Evolutionary conservation across 2,329 filamentous ascomycete species (phyloP).

Genomic region (Paradendryphiella salina): DNA sequence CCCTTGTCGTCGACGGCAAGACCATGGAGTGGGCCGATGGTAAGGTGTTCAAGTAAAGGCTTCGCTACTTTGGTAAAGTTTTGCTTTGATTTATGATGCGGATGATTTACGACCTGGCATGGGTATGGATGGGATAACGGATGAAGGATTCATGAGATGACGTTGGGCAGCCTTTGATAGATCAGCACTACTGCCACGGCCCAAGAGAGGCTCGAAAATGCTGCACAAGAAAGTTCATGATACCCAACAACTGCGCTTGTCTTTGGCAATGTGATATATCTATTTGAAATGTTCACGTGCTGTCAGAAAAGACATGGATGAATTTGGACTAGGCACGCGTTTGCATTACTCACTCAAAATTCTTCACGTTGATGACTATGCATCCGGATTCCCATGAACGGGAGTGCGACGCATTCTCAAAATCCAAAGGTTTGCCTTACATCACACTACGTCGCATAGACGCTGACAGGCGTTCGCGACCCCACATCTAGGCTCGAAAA

Average conservation of each 20-base stretch:
- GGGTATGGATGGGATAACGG: slow-evolving; percentile 31
- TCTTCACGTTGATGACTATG: neutral
- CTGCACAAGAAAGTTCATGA: slow-evolving; percentile 31
- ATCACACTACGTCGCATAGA: slow-evolving; percentile 4
- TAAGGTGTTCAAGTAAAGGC: slow-evolving; percentile 96
- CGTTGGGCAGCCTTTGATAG: slow-evolving; percentile 28
- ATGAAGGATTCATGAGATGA: slow-evolving; percentile 33
- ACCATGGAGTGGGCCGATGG: slow-evolving; percentile 84
- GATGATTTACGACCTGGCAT: slow-evolving; percentile 43
- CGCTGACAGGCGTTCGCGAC: slow-evolving; percentile 9
- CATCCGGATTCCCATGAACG: neutral
- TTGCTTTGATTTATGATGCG: slow-evolving; percentile 37
- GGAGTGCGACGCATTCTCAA: neutral
- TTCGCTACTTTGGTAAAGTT: slow-evolving; percentile 18
- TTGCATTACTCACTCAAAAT: neutral
- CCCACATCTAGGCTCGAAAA: slow-evolving; percentile 17
- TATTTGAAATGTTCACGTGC: neutral
- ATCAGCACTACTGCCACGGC: slow-evolving; percentile 32
- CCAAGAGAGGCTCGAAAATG: slow-evolving; percentile 34
- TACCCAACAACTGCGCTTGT: slow-evolving; percentile 18
- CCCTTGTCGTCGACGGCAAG: slow-evolving; percentile 80
- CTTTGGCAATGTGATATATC: slow-evolving; percentile 1
- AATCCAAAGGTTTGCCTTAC: neutral
- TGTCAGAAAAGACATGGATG: neutral
- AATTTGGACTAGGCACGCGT: neutral